Evolutionary conservation across 202 grass and related monocot species (phyloP), one percentile per base, ranked within the genome.

Genomic region (Zoysia matrella): DNA sequence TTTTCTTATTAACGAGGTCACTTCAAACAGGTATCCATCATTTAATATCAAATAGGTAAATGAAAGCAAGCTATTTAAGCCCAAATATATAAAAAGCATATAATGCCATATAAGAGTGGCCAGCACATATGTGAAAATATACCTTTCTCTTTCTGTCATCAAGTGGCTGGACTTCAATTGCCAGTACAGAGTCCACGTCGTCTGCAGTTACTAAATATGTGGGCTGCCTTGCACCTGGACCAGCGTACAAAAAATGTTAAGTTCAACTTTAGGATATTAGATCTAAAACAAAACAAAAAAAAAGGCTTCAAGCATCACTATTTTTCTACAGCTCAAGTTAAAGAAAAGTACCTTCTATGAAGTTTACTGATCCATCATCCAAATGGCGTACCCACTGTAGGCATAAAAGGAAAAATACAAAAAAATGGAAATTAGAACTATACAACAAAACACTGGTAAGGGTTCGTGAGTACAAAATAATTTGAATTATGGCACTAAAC

Each of bases 71-170:
- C 42, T 84, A 84, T 61, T 68, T 30, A 47, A 56, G 47, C 16
- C 67, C 62, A 64, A 46, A 72, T 36, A 70, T 15, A 13, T 18
- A 62, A 60, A 56, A 6, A 51, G 9, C 43, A 71, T 4, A 78
- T 1, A 36, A 42, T 67, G 18, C 3, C 40, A 69, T 8, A 45
- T 62, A 84, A 69, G 63, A 75, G 69, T 48, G 60, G 41, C 47
- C 43, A 12, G 41, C 51, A 8, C 60, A 44, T 67, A 70, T 10
- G 43, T 47, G 42, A 75, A 47, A 13, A 68, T 63, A 79, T 75
- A 97, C 95, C 86, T 94, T 98, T 74, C 95, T 84, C 75, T 98
- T 94, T 74, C 77, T 90, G 52, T 98, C 92, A 91, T 98, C 95
- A 62, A 98, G 75, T 73, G 95, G 95, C 16, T 98, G 92, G 63